Base-by-base conservation (phyloP, 23 red algal genomes). In the Chondrus crispus region DNA sequence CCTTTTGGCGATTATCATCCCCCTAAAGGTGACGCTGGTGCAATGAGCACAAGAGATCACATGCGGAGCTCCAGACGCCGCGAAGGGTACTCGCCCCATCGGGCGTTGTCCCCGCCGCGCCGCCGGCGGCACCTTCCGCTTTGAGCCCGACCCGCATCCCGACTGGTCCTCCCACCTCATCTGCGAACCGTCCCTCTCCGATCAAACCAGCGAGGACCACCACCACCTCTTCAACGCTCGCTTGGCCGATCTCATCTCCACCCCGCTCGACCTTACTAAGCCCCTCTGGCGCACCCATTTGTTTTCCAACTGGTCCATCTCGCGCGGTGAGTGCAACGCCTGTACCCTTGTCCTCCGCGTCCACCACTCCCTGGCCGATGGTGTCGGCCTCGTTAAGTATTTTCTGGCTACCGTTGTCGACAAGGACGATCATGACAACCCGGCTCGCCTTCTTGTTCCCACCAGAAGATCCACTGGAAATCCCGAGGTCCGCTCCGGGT, bases 341-440 rank as follows among this genome's bases (percentile, higher is more conserved):
- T 73, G 64, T 45, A 88, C 85, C 48, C 33, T 88, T 1, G 68
- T 88, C 22, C 68, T 88, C 22, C 85, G 85, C 52, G 85, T 77
- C 14, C 85, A 88, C n/a, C 85, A 88, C 62, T 74, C 85, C 22
- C 64, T 88, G 48, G 46, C 62, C 13, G 85, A 88, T 54, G 85
- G 85, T 54, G 75, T 88, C 38, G 85, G 85, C 33, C 66, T 88
- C n/a, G 68, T 88, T 14, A 88, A 88, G 47, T 88, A 75, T 43
- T 88, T 88, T 60, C 85, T 88, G 20, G 64, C 85, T 2, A 55
- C 54, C 13, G 46, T 88, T 58, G 49, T 60, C 35, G 85, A 88
- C 60, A 22, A 6, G 26, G 60, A 66, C 60, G 26, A 22, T 66
- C 60, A 66, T 9, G 35, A 66, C 35, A 66, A 66, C 35, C 60